These are phyloP conservation scores for Exophiala viscosa DNA, from an alignment of 2,329 filamentous ascomycete genomes.

Conservation along the genomic window DNA sequence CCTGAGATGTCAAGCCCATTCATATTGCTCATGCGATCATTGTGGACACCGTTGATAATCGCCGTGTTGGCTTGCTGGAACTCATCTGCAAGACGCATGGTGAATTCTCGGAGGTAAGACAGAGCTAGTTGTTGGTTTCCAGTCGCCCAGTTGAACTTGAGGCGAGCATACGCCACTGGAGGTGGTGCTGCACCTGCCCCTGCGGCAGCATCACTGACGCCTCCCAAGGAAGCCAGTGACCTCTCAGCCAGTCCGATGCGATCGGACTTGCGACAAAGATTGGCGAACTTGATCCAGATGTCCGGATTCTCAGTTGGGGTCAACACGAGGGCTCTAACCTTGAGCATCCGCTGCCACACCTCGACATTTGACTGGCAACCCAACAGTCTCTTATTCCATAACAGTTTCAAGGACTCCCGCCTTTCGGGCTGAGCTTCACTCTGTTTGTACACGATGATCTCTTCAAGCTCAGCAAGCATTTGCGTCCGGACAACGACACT, in stretches of 20 bases:
- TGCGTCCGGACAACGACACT: slow-evolving; percentile 97
- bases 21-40: slow-evolving; percentile 44
- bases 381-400: slow-evolving; percentile 92
- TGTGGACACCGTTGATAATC: slow-evolving; percentile 42
- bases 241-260: slow-evolving; percentile 94
- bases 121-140: slow-evolving; percentile 64
- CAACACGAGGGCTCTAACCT: slow-evolving; percentile 87
- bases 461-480: slow-evolving; percentile 97
- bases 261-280: slow-evolving; percentile 93
- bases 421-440: slow-evolving; percentile 73
- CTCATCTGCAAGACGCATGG: slow-evolving; percentile 57
- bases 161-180: slow-evolving; percentile 89
- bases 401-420: slow-evolving; percentile 83
- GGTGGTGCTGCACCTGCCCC: slow-evolving; percentile 51
- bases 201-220: slow-evolving; percentile 40
- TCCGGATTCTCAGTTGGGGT: slow-evolving; percentile 89
- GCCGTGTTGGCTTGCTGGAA: slow-evolving; percentile 46
- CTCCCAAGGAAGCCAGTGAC: slow-evolving; percentile 85
- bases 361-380: slow-evolving; percentile 97
- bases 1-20: slow-evolving; percentile 36
- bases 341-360: slow-evolving; percentile 97
- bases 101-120: slow-evolving; percentile 60
- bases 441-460: slow-evolving; percentile 97
- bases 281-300: slow-evolving; percentile 99
- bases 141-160: slow-evolving; percentile 94